Base-by-base conservation (phyloP, 495 filamentous ascomycete species). In the Schizothecium vesticola region DNA sequence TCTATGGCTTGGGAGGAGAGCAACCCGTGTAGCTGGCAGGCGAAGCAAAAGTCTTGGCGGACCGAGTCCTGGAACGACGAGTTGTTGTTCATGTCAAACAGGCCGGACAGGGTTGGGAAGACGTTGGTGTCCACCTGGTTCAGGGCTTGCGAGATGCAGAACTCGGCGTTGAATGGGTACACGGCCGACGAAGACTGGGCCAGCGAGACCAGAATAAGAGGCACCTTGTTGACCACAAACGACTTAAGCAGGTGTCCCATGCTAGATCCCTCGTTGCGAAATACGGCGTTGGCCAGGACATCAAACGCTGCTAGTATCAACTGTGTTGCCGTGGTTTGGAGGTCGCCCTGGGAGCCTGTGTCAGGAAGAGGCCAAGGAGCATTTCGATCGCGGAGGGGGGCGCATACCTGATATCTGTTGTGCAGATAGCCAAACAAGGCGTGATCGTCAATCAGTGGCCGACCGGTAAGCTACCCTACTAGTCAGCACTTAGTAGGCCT, bases 141-240 rank as follows among this genome's bases (percentile, higher is more conserved):
- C 22, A 97, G 80, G 0, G 92, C 93, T 74, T 92, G 87, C 22
- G 88, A 89, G 71, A 97, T 92, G 77, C 91, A 96, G 67, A 88
- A 80, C 73, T 95, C 91, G 60, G 91, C 78, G 7, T 89, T 87
- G 56, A 93, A 79, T 0, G 88, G 86, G 78, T 91, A 92, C 73
- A 82, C 80, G 59, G 67, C 13, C 59, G 74, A 71, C 1, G 82
- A 82, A 23, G 80, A 82, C 36, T 80, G 73, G 2, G 82, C 81
- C 65, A 96, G 85, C 26, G 87, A 85, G 11, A 84, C 81, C 11
- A 99, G 82, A 23, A 97, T 88, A 7, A 90, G 73, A 0, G 96
- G 95, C 3, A 98, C 81, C 76, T 97, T 97, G 81, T 99, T 98
- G 67, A 95, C 90, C 4, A 98, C 83, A 73, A 95, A 99, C 12